A percentile compares a stretch with the other conserved stretches of the same genome.
These are phyloP conservation scores for Malus asiatica DNA, from an alignment of 306 rosid genomes.

Conservation along the genomic window DNA sequence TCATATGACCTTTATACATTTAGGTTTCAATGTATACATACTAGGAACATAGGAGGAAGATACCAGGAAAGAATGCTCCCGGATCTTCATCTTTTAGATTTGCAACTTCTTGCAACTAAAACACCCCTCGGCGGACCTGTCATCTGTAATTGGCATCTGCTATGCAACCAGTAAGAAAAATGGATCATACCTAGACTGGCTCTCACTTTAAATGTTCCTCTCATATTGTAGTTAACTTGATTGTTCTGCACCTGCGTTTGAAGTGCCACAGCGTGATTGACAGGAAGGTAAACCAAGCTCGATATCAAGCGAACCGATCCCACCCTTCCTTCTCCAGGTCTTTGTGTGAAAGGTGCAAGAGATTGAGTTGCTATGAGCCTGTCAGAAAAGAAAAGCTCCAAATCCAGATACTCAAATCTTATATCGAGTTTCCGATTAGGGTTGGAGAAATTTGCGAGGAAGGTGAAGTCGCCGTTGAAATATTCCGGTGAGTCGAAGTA, in stretches of 20 bases:
- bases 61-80: neutral
- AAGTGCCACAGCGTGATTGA: conserved; percentile 58
- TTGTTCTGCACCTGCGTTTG: conserved; percentile 62
- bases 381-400: conserved; percentile 63
- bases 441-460: conserved; percentile 78
- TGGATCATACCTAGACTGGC: conserved; percentile 55
- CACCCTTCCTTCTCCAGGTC: conserved; percentile 48
- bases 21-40: conserved; percentile 10
- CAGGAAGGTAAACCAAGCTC: conserved; percentile 75
- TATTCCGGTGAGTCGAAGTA: conserved; percentile 71
- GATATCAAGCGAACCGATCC: conserved; percentile 62
- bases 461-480: conserved; percentile 69
- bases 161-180: conserved; percentile 56
- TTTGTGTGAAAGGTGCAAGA: conserved; percentile 55
- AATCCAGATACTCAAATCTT: conserved; percentile 49
- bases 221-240: conserved; percentile 45
- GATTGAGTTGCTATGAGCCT: conserved; percentile 62
- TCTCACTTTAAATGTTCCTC: conserved; percentile 67
- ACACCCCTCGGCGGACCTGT: conserved; percentile 78
- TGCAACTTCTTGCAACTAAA: conserved; percentile 64
- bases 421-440: conserved; percentile 59
- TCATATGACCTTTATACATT: conserved; percentile 4
- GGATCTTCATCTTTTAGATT: conserved; percentile 44
- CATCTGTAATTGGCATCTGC: conserved; percentile 71
- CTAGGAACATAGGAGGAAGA: conserved; percentile 3